Percentiles rank a stretch among this genome's conserved stretches.
Conservation (phyloP, 1,139 yeast species). For the Debaryomyces subglobosus region DNA sequence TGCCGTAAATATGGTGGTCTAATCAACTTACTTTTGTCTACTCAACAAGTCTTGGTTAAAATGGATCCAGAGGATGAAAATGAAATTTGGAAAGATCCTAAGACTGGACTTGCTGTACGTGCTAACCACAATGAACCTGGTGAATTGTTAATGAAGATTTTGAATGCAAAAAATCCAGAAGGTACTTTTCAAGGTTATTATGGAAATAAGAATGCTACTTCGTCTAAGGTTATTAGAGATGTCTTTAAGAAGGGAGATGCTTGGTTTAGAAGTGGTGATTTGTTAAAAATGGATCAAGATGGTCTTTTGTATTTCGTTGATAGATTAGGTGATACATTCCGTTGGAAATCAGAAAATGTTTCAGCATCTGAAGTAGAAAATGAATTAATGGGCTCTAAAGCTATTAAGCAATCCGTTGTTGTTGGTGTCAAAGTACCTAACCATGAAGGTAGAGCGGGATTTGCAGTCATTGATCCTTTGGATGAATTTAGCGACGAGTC, state of each 20-base stretch:
- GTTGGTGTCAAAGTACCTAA: slow-evolving; percentile 87
- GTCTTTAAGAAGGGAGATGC: slow-evolving; percentile 89
- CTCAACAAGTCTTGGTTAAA: slow-evolving; percentile 63
- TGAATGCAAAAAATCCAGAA: slow-evolving; percentile 63
- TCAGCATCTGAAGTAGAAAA: slow-evolving; percentile 93
- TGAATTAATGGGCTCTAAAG: slow-evolving; percentile 56
- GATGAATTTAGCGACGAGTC: slow-evolving; percentile 31
- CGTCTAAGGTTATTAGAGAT: slow-evolving; percentile 69
- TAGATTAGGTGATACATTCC: slow-evolving; percentile 91
- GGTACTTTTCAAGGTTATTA: slow-evolving; percentile 89
- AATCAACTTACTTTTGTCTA: slow-evolving; percentile 55
- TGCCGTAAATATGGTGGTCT: slow-evolving; percentile 81
- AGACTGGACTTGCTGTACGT: slow-evolving; percentile 57
- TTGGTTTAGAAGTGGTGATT: slow-evolving; percentile 88
- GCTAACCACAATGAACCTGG: slow-evolving; percentile 70
- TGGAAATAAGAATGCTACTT: slow-evolving; percentile 79
- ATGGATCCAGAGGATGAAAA: slow-evolving; percentile 85
- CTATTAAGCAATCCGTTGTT: slow-evolving; percentile 72
- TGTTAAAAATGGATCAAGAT: slow-evolving; percentile 68
- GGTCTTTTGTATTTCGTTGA: slow-evolving; percentile 85
- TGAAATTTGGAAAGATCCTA: slow-evolving; percentile 68
- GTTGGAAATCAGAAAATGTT: slow-evolving; percentile 98
- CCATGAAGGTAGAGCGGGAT: slow-evolving; percentile 96
- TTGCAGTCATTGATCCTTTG: slow-evolving; percentile 68
- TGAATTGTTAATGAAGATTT: slow-evolving; percentile 77